Conservation (phyloP, 495 filamentous ascomycete genomes). For the Sporormia fimetaria region DNA sequence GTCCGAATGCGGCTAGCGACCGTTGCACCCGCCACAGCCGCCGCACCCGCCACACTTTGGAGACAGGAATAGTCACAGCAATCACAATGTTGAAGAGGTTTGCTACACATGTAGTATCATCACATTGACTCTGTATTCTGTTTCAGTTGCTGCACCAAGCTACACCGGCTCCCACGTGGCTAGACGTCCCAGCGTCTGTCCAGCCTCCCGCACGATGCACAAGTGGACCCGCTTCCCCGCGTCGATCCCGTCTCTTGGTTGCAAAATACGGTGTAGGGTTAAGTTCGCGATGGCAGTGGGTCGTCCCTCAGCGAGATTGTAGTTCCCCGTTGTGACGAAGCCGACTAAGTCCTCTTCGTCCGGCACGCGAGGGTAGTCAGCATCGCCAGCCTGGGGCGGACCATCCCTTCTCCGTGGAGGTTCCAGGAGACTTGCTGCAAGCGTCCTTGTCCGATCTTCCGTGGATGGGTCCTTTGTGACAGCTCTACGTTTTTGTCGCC, state of each 20-base stretch:
- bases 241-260: constrained; percentile 14
- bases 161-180: constrained; percentile 66
- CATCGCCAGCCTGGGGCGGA: constrained; percentile 32
- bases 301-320: constrained; percentile 64
- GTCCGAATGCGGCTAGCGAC: no score
- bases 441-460: constrained; percentile 24
- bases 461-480: constrained; percentile 21
- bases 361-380: constrained; percentile 55
- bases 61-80: neutral
- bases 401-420: neutral
- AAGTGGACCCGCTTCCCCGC: constrained; percentile 37
- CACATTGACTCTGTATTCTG: neutral
- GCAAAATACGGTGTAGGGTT: constrained; percentile 44
- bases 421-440: constrained; percentile 32
- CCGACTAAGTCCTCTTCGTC: constrained; percentile 71
- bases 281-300: constrained; percentile 67
- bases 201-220: constrained; percentile 73
- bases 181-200: constrained; percentile 63
- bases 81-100: neutral
- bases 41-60: no score
- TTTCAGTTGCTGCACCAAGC: neutral
- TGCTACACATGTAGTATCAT: neutral
- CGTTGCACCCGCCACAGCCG: no score
- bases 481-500: neutral
- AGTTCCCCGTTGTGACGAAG: constrained; percentile 82